Conservation (phyloP, 179 eudicot species). For the Monotropa hypopitys region DNA sequence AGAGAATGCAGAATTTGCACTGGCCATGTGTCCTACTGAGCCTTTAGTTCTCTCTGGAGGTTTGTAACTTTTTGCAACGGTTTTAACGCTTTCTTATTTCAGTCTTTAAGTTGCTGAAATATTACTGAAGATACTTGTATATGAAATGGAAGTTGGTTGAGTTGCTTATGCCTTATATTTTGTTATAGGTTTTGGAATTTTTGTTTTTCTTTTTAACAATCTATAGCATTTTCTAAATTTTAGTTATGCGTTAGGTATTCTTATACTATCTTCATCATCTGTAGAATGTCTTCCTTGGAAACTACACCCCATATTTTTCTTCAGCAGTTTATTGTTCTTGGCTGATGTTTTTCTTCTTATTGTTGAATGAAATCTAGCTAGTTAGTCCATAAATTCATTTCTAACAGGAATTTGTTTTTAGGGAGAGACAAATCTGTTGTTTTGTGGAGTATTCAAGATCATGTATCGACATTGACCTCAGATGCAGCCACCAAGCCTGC, state of each 20-base stretch:
- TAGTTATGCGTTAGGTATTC: too few relatives aligned
- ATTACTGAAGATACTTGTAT: background rate
- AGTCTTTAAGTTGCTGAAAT: background rate
- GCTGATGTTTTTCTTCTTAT: background rate
- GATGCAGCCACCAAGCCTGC: constrained; percentile 45
- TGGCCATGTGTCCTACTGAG: constrained; percentile 86
- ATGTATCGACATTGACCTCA: constrained; percentile 51
- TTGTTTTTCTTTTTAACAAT: background rate
- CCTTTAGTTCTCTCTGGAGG: constrained; percentile 98
- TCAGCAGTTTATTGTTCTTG: background rate
- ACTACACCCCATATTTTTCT: background rate
- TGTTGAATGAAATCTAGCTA: background rate
- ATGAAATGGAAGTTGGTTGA: background rate
- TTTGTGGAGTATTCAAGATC: constrained; percentile 94
- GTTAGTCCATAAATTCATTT: background rate
- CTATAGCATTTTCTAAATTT: background rate
- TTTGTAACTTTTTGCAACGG: constrained; percentile 12
- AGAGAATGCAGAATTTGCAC: constrained; percentile 94
- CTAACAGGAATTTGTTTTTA: constrained; percentile 9
- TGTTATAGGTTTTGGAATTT: background rate
- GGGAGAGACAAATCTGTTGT: constrained; percentile 87
- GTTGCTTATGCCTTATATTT: background rate
- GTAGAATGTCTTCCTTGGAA: background rate
- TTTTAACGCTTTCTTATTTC: background rate
- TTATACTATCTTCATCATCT: background rate